Conservation (phyloP, 768 basidiomycete species). For the Auricularia cornea region DNA sequence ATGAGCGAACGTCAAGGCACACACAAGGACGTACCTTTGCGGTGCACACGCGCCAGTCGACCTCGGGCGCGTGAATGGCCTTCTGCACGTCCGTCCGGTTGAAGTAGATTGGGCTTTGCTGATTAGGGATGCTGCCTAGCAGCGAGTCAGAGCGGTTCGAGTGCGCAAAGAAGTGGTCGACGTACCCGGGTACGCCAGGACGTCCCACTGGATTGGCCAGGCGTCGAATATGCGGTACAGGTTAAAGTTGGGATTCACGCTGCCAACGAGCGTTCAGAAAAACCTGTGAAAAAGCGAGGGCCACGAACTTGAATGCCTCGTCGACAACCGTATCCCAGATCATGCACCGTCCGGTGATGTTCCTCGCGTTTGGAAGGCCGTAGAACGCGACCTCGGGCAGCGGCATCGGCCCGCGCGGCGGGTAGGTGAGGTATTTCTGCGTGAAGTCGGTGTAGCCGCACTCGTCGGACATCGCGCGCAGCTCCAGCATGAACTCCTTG, state of each 20-base stretch:
- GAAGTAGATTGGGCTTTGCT: constrained; percentile 45
- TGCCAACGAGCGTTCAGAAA: constrained; percentile 43
- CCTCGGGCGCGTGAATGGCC: constrained; percentile 30
- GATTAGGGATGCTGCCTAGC: constrained; percentile 41
- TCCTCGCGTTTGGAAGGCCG: constrained; percentile 15
- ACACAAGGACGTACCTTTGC: constrained; percentile 17
- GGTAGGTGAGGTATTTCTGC: constrained; percentile 27
- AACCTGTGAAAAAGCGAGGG: constrained; percentile 13
- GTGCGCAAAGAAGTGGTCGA: not conserved
- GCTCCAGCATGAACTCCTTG: constrained; percentile 40
- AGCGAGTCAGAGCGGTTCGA: not conserved
- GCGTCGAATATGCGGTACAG: constrained; percentile 51
- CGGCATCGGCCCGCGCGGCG: constrained; percentile 25
- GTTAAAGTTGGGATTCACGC: constrained; percentile 39
- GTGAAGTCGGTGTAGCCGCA: constrained; percentile 29
- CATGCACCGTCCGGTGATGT: not conserved
- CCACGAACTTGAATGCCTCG: not conserved
- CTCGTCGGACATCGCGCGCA: constrained; percentile 27
- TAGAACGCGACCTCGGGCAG: constrained; percentile 12
- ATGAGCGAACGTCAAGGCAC: constrained; percentile 13
- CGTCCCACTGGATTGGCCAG: constrained; percentile 32
- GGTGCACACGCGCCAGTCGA: constrained; percentile 23
- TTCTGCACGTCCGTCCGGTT: constrained; percentile 36
- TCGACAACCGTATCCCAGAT: not conserved
- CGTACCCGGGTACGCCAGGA: constrained; percentile 16